Conservation (phyloP, 2,329 filamentous ascomycete species). For the Colletotrichum destructivum region DNA sequence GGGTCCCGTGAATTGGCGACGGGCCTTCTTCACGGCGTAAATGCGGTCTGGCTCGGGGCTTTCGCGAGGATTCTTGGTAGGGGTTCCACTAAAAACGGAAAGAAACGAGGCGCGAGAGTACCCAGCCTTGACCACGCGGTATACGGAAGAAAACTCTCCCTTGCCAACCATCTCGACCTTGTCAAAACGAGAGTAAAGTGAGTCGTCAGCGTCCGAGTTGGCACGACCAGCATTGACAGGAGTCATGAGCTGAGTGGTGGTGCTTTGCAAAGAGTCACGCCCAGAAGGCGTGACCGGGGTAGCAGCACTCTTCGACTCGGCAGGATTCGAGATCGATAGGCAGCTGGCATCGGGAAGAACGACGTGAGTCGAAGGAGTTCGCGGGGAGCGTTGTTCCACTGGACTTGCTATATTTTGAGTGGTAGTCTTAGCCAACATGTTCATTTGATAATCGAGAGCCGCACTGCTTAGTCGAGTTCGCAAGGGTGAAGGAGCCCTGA, state of each 20-base stretch:
- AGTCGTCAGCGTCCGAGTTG: constrained; percentile 80
- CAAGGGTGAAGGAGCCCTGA: constrained; percentile 54
- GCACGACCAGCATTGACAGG: constrained; percentile 79
- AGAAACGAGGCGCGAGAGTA: constrained; percentile 47
- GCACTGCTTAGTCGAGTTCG: constrained; percentile 47
- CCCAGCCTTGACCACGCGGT: constrained; percentile 74
- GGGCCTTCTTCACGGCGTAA: constrained; percentile 95
- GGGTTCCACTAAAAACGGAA: constrained; percentile 60
- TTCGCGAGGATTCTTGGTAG: constrained; percentile 64
- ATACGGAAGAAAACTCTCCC: constrained; percentile 96
- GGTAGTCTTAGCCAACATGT: constrained; percentile 68
- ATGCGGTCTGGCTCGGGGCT: constrained; percentile 72
- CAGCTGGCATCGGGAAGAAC: constrained; percentile 85
- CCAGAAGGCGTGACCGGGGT: constrained; percentile 82
- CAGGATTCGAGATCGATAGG: constrained; percentile 82
- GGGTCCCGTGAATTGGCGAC: constrained; percentile 82
- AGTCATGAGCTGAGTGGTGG: constrained; percentile 71
- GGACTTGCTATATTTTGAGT: constrained; percentile 72
- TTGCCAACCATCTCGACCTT: constrained; percentile 85
- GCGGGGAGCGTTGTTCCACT: constrained; percentile 75
- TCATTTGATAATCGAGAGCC: constrained; percentile 52
- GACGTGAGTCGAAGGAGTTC: constrained; percentile 83
- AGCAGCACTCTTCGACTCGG: constrained; percentile 51
- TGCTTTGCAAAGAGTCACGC: constrained; percentile 65
- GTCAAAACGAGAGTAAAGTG: constrained; percentile 82